These are phyloP conservation scores for Austroboletus niveus DNA, from an alignment of 1,284 basidiomycete species.

Conservation along the genomic window DNA sequence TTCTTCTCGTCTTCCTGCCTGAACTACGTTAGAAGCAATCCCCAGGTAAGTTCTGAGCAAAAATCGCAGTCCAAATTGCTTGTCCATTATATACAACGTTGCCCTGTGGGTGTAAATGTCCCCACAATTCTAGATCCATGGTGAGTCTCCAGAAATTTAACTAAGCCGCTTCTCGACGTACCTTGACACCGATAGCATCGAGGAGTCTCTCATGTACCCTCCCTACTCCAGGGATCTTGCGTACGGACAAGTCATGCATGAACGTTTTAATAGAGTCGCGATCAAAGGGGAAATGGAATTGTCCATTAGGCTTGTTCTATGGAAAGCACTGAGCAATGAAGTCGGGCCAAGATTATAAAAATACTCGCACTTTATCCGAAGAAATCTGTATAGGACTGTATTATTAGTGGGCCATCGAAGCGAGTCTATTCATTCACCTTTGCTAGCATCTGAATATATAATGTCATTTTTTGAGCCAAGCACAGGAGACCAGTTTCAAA, in stretches of 20 bases:
- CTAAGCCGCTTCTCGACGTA: constrained; percentile 25
- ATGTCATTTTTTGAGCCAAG: constrained; percentile 16
- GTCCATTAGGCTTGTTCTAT: constrained; percentile 93
- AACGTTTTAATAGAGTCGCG: constrained; percentile 66
- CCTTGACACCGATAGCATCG: constrained; percentile 84
- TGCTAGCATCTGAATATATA: constrained; percentile 58
- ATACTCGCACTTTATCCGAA: constrained; percentile 70
- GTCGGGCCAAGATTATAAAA: neutral
- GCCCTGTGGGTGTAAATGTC: constrained; percentile 79
- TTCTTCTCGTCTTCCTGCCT: constrained; percentile 72
- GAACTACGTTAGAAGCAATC: constrained; percentile 79
- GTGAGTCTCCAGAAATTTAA: neutral
- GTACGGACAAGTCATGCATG: constrained; percentile 72
- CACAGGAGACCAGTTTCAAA: constrained; percentile 25
- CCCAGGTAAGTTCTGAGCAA: constrained; percentile 80
- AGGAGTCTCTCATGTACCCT: constrained; percentile 84
- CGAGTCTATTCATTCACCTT: constrained; percentile 51
- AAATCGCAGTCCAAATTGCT: constrained; percentile 75
- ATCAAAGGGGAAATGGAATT: constrained; percentile 76
- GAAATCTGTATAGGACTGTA: constrained; percentile 64
- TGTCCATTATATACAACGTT: constrained; percentile 76
- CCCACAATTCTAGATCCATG: constrained; percentile 66
- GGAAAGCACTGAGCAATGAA: neutral
- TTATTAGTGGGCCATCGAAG: neutral
- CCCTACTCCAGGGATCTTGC: constrained; percentile 86